Conservation (phyloP, 805 yeast genomes). For the Pichia cephalocereana region DNA sequence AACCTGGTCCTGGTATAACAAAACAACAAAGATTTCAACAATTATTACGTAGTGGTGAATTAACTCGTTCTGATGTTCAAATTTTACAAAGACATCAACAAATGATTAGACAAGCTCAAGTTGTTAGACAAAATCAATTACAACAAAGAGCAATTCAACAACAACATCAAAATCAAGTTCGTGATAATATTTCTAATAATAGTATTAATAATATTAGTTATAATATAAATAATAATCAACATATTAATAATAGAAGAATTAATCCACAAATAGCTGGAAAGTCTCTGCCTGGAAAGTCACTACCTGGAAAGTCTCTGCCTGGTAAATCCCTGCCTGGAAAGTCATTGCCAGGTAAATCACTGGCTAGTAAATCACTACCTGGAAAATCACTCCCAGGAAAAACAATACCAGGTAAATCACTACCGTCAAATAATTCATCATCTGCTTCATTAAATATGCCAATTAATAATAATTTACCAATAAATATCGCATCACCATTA, state of each 20-base stretch:
- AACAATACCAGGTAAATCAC: slow-evolving; percentile 1
- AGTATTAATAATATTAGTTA: not conserved
- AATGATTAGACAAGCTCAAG: slow-evolving; percentile 22
- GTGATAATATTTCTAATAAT: not conserved
- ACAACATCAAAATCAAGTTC: not conserved
- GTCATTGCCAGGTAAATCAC: not conserved
- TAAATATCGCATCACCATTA: not conserved
- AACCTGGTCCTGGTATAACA: slow-evolving; percentile 27
- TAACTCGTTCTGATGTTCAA: slow-evolving; percentile 24
- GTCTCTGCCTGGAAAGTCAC: not conserved
- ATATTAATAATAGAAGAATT: no score
- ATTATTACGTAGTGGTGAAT: slow-evolving; percentile 24
- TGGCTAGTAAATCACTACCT: slow-evolving; percentile 1
- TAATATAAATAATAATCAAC: no score
- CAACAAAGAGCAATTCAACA: slow-evolving; percentile 7
- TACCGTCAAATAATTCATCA: not conserved
- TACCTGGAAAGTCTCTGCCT: not conserved
- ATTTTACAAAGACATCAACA: slow-evolving; percentile 26
- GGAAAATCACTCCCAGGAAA: slow-evolving; percentile 7
- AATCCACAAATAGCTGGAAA: not conserved
- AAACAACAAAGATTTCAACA: slow-evolving; percentile 26
- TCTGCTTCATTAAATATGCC: not conserved
- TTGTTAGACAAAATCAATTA: slow-evolving; percentile 13
- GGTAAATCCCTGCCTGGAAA: not conserved
- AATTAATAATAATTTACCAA: not conserved